Evolutionary conservation across 257 asterid species (phyloP), one percentile per base, ranked within the genome.

Genomic region (Buddleja alternifolia): DNA sequence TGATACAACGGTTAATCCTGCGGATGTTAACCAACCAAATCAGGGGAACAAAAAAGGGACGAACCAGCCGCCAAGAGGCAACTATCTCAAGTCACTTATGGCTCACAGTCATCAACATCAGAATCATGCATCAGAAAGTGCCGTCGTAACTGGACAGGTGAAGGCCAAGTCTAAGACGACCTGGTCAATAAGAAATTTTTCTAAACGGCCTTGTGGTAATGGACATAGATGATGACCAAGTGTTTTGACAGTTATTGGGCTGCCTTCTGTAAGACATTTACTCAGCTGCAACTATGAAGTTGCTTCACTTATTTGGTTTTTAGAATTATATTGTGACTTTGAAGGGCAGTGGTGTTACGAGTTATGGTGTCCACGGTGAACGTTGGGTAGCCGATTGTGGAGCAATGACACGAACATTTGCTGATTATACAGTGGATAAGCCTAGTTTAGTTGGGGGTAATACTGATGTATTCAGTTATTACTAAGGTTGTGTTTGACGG

Each of bases 1-100:
- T 37, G 15, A 89, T 41, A 57, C 83, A 8, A 75, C 72, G 80
- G 83, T 73, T 16, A 54, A 81, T 80, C 79, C 86, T 29, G 70
- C 95, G 10, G 81, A 60, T 25, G 77, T 77, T 14, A 73, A 77
- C 19, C 84, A 66, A 57, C 46, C 45, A 24, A 59, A 52, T 67
- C 40, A 53, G 8, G 79, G 72, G 21, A 56, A 64, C 66, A 40
- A 41, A 55, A 44, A 10, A 11, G 45, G 46, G 17, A 42, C 3
- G 6, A 58, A 74, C 42, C 77, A 72, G 55, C 52, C 63, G 8
- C 66, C 86, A 14, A 69, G 51, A 41, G 54, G 16, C 58, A 24
- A 45, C 66, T 63, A 70, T 71, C 82, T 81, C 63, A 57, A 51
- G 62, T 81, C 83, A 4, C 83, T 75, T 23, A 21, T 68, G 55